Evolutionary conservation across 257 asterid species (phyloP).

Genomic region (Petunia secreta): DNA sequence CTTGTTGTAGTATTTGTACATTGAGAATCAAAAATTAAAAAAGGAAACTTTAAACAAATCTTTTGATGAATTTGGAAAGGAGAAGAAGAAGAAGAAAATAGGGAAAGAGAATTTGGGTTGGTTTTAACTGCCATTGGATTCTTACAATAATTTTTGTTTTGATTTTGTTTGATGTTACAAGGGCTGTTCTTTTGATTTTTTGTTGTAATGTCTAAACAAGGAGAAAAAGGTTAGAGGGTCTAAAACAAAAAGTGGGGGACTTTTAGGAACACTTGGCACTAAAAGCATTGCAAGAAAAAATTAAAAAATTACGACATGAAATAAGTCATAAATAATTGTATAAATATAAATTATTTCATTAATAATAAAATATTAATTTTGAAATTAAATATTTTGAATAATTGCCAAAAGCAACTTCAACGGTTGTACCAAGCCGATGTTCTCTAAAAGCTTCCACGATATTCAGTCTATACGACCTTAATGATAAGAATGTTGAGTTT

Average conservation of each 20-base stretch:
- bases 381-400: too few relatives aligned
- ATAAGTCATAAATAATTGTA: too few relatives aligned
- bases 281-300: too few relatives aligned
- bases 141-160: not conserved
- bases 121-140: constrained; percentile 23
- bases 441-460: too few relatives aligned
- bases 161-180: not conserved
- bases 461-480: too few relatives aligned
- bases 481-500: too few relatives aligned
- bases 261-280: too few relatives aligned
- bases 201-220: not conserved
- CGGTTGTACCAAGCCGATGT: too few relatives aligned
- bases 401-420: too few relatives aligned
- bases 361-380: too few relatives aligned
- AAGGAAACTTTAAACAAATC: constrained; percentile 45
- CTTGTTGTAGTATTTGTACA: constrained; percentile 31
- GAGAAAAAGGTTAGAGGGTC: not conserved
- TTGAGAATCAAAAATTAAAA: constrained; percentile 36
- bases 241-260: not conserved
- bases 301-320: too few relatives aligned
- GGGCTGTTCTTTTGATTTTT: not conserved
- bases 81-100: constrained; percentile 17
- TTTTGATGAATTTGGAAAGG: constrained; percentile 4
- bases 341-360: too few relatives aligned
- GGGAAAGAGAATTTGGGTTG: not conserved